These are phyloP conservation scores for Plasmodium yoelii DNA, from an alignment of 169 alveolate species.

Conservation along the genomic window DNA sequence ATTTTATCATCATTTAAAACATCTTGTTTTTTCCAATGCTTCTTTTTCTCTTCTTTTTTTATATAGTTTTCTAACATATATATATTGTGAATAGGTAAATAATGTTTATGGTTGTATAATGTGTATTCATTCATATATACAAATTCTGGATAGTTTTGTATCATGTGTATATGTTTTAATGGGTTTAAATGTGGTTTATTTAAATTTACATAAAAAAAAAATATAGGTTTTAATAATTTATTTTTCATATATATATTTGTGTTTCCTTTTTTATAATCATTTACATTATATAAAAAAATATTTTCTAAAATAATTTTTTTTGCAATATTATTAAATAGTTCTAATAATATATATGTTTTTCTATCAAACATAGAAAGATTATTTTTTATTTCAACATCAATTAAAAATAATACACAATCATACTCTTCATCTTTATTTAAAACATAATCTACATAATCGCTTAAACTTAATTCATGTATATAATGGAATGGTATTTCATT, in stretches of 20 bases:
- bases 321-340: constrained; percentile 43
- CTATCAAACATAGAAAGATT: constrained; percentile 38
- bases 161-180: constrained; percentile 27
- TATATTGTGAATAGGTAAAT: background rate
- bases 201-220: constrained; percentile 54
- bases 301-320: constrained; percentile 7
- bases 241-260: background rate
- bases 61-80: constrained; percentile 28
- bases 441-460: constrained; percentile 53
- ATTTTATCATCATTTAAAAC: background rate
- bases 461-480: constrained; percentile 46
- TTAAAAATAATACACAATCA: constrained; percentile 50
- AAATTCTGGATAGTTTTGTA: constrained; percentile 41
- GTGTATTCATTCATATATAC: constrained; percentile 16
- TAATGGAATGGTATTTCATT: constrained; percentile 14
- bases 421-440: constrained; percentile 33
- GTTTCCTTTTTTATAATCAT: background rate
- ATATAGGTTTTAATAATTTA: constrained; percentile 12
- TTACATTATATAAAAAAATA: constrained; percentile 27
- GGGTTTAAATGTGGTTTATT: constrained; percentile 20
- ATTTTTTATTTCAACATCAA: constrained; percentile 43
- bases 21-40: background rate
- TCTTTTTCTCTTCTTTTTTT: constrained; percentile 4
- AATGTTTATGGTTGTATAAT: background rate
- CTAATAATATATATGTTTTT: constrained; percentile 26